Conservation (phyloP, 2,329 filamentous ascomycete genomes). For the Neonectria magnoliae region DNA sequence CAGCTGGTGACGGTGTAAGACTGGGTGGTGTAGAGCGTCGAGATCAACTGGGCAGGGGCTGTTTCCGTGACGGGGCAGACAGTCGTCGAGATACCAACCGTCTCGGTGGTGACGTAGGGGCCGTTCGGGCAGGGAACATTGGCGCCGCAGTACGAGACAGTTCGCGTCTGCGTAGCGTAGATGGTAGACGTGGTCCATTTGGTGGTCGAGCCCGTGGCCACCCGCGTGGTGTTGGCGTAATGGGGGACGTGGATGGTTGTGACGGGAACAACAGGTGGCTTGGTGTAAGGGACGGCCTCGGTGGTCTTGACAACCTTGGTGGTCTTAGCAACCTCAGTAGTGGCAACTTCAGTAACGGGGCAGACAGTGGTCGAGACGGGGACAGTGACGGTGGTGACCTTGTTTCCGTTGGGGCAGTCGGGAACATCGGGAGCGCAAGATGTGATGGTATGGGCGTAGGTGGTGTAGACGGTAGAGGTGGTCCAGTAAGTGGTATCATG, state of each 20-base stretch:
- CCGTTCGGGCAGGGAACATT: conserved; percentile 3
- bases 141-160: conserved; percentile 38
- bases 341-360: neutral
- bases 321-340: neutral
- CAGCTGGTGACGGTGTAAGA: conserved; percentile 29
- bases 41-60: conserved; percentile 6
- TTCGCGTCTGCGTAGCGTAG: conserved; percentile 35
- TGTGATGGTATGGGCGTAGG: conserved; percentile 42
- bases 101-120: conserved; percentile 43
- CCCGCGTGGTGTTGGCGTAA: conserved; percentile 10
- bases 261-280: neutral
- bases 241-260: conserved; percentile 8
- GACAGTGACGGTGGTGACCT: conserved; percentile 43
- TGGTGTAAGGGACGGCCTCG: neutral
- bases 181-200: conserved; percentile 29
- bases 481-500: conserved; percentile 31
- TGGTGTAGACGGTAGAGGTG: conserved; percentile 48
- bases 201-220: conserved; percentile 25
- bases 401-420: conserved; percentile 42
- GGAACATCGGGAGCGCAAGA: conserved; percentile 44
- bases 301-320: neutral
- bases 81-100: conserved; percentile 30
- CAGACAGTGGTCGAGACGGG: conserved; percentile 48
- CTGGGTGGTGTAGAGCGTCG: conserved; percentile 34
- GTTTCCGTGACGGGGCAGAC: conserved; percentile 14